phyloP scores from a whole-genome alignment of 306 rosid species.

The Dicorynia guianensis region DNA sequence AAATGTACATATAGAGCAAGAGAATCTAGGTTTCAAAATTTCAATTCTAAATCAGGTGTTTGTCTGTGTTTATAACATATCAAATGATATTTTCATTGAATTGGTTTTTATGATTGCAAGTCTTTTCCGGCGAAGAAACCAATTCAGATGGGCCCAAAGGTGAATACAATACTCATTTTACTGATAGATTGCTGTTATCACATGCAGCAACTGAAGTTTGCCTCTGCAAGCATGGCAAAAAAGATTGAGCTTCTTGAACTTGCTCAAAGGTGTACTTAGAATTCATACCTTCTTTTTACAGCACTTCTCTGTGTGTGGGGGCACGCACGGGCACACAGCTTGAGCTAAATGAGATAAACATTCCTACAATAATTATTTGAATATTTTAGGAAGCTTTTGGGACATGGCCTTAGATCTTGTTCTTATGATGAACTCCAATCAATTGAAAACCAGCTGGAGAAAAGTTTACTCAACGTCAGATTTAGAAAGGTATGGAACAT shows the following conservation, averaged over 20 bases:
- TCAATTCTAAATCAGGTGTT: too few species aligned
- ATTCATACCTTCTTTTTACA: not conserved
- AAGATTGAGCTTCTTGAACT: conserved; percentile 57
- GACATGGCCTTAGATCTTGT: conserved; percentile 48
- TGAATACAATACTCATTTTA: not conserved
- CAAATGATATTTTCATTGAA: not conserved
- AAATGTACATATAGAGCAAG: too few species aligned
- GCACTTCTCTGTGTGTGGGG: not conserved
- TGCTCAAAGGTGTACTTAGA: conserved; percentile 49
- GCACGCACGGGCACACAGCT: not conserved
- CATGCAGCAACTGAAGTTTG: conserved; percentile 60
- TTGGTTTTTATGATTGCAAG: not conserved
- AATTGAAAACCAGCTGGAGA: conserved; percentile 49
- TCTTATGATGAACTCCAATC: conserved; percentile 51
- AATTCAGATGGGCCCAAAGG: too few species aligned
- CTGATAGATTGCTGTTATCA: not conserved
- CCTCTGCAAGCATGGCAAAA: conserved; percentile 41
- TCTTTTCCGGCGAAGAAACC: not conserved
- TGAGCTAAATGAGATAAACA: not conserved
- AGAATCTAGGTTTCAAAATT: too few species aligned
- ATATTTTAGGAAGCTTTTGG: conserved; percentile 63
- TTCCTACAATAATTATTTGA: conserved; percentile 4
- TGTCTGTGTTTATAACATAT: not conserved
- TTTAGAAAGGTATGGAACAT: conserved; percentile 56
- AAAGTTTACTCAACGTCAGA: conserved; percentile 48